Evolutionary conservation across 768 basidiomycete genomes (phyloP), one percentile per base, ranked within the genome.

Genomic region (Trametes cinnabarina): DNA sequence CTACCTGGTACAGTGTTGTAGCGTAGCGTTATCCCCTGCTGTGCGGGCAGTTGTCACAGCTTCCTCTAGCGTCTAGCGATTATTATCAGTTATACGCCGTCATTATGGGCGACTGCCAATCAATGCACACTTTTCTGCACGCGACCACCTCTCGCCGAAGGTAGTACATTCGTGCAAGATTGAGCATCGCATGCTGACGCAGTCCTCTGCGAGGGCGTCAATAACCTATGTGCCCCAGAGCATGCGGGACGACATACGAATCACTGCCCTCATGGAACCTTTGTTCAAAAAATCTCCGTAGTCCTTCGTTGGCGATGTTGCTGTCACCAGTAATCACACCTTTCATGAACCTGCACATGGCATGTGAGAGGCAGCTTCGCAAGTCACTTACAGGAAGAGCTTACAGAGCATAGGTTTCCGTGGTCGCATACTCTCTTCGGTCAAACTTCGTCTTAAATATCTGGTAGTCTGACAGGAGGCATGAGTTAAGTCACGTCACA

Each of bases 221-320:
- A 26, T n/a, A n/a, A 25, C 12, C 26, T 22, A 5, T 22, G 22
- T 12, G 17, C 57, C 15, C 14, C 39, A 11, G 40, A 22, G 5
- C 5, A 8, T 15, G 12, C 14, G 14, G 26, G 1, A 25, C 0
- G 46, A 77, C 90, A 64, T 58, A 92, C 90, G 90, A 93, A 69
- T 93, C 90, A 61, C 84, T 86, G 32, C 77, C 80, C 55, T 88
- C 84, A 61, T 92, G 87, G 65, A 94, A 94, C 66, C 84, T 87
- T 58, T 93, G 92, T 68, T 93, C 91, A 63, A 93, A 94, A 69
- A 89, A 94, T 51, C 82, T 75, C 32, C 90, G 81, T 37, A 94
- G 72, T 63, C 83, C 86, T 62, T 91, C 90, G 2, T 82, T 77
- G 0, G 89, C 90, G 9, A 80, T 63, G 43, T 82, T 83, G 60